Evolutionary conservation across 2,329 filamentous ascomycete species (phyloP), one percentile per base, ranked within the genome.

Genomic region (Chalaropsis ovoidea): DNA sequence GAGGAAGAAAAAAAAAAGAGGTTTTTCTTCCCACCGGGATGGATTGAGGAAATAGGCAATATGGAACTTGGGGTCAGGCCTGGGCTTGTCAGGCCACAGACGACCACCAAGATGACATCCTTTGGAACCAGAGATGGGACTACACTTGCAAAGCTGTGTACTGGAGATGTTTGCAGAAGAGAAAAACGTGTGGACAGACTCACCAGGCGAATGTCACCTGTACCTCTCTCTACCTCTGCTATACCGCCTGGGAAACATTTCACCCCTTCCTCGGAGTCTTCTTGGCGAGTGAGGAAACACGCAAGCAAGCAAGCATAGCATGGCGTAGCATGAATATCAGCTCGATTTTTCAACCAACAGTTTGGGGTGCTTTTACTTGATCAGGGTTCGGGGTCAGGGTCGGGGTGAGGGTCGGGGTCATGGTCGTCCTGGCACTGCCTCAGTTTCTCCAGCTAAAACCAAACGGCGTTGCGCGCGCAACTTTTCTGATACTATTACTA

Each of bases 21-120:
- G 8, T 35, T 45, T 61, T 61, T 42, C 43, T 66, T 66, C 65
- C 65, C 61, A 66, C 24, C 65, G 65, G 65, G 65, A 66, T 66
- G 65, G 65, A 66, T 66, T 62, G 41, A 52, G 49, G 63, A 24
- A 31, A 58, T 63, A 63, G 42, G 65, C 43, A 56, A 63, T 35
- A 39, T 56, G 52, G 52, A 56, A 56, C 24, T 56, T 35, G 52
- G 52, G 52, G 52, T 35, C 13, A 35, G 22, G 22, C 52, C 52
- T 52, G 47, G 27, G 24, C 35, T 56, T 56, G 52, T 56, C 52
- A 56, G 52, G 52, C 7, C 52, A 56, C 52, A 35, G 52, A 56
- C 52, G 24, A 56, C 49, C 22, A 49, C 45, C 45, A 49, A 22
- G 49, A 27, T 24, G 24, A 19, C 24, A 56, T 56, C 52, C 52